A percentile compares a stretch with the other conserved stretches of the same genome.
phyloP scores from a whole-genome alignment of 441 rosid genomes.

The Cnidoscolus chayamansa region DNA sequence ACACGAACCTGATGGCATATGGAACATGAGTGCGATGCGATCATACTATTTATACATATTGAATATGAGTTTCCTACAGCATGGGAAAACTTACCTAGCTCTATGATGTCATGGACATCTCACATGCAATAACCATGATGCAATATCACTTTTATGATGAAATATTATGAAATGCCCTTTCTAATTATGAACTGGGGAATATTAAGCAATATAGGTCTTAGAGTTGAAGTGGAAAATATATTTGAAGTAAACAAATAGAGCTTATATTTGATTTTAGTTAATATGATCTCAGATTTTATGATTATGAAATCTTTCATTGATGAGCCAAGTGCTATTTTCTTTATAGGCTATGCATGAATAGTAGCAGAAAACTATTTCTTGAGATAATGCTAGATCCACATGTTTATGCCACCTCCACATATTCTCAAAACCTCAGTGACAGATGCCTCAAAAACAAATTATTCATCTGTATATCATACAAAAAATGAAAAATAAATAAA shows the following conservation, averaged over 20 bases:
- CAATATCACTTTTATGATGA: slow-evolving; percentile 16
- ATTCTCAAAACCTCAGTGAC: neutral
- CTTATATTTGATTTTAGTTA: too few relatives aligned
- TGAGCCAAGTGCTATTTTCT: neutral
- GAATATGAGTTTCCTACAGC: neutral
- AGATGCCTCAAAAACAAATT: neutral
- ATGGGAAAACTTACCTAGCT: slow-evolving; percentile 7
- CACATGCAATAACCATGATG: slow-evolving; percentile 20
- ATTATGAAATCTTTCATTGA: neutral
- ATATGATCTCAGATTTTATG: neutral
- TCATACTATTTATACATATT: too few relatives aligned
- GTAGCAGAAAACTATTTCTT: neutral
- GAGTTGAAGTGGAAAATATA: neutral
- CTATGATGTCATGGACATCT: slow-evolving; percentile 21
- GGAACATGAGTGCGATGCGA: neutral
- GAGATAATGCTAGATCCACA: slow-evolving; percentile 14
- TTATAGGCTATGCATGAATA: neutral
- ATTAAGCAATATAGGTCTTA: neutral
- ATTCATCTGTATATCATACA: neutral
- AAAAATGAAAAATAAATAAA: neutral
- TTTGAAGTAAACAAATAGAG: neutral
- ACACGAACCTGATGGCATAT: neutral
- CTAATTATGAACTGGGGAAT: neutral
- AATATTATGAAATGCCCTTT: slow-evolving; percentile 5
- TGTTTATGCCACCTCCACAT: neutral